Conservation (phyloP, 345 rosid species). For the Brassica cretica region DNA sequence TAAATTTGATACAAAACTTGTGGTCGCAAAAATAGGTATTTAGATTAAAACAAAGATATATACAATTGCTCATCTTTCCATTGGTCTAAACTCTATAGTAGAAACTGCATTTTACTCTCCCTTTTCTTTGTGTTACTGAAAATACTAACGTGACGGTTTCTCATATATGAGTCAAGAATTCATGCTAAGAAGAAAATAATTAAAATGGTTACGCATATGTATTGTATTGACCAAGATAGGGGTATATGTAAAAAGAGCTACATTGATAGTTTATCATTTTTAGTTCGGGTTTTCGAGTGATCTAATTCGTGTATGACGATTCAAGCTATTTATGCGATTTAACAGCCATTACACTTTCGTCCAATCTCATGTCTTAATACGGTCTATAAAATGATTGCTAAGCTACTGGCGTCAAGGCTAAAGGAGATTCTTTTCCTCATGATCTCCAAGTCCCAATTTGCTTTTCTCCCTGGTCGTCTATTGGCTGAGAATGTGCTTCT, state of each 20-base stretch:
- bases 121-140: background rate
- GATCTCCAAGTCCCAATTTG: no score
- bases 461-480: no score
- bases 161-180: background rate
- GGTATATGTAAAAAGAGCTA: background rate
- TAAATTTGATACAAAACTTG: background rate
- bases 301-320: background rate
- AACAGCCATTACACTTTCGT: background rate
- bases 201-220: background rate
- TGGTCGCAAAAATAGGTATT: background rate
- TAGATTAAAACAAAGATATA: background rate
- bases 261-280: background rate
- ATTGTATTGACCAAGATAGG: background rate
- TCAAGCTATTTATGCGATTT: background rate
- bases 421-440: no score
- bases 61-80: background rate
- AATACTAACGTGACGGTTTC: background rate
- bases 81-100: background rate
- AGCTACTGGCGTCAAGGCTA: no score
- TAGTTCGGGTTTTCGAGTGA: background rate
- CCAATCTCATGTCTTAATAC: no score
- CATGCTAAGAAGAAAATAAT: background rate
- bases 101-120: background rate
- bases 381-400: no score
- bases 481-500: no score